Evolutionary conservation across 1,284 basidiomycete species (phyloP).

Genomic region (Chiua sp.): DNA sequence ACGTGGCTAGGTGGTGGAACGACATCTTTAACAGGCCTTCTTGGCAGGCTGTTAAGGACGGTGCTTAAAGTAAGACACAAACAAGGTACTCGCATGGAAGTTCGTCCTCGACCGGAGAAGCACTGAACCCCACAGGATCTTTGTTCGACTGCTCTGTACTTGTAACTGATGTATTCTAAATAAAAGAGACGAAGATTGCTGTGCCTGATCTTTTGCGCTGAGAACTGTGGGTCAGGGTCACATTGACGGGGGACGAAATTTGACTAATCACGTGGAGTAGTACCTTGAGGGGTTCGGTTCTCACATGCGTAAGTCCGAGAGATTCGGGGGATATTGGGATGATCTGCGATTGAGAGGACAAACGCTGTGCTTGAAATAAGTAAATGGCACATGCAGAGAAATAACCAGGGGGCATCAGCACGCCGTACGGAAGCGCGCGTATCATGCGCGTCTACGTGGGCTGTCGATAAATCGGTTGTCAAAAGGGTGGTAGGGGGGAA

Average conservation of each 20-base stretch:
- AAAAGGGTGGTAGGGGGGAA: neutral
- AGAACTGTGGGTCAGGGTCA: neutral
- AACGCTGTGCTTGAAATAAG: too few relatives aligned
- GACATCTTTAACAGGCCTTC: slow-evolving; percentile 27
- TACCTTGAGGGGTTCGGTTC: neutral
- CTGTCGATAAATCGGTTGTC: neutral
- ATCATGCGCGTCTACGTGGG: neutral
- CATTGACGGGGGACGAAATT: neutral
- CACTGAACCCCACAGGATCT: neutral
- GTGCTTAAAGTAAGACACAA: slow-evolving; percentile 7
- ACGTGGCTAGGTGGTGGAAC: slow-evolving; percentile 37
- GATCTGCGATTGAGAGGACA: neutral
- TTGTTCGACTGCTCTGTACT: neutral
- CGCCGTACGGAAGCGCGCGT: neutral
- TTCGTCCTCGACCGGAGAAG: neutral
- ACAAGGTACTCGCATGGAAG: neutral
- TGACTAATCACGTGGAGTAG: too few relatives aligned
- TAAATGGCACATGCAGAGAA: too few relatives aligned
- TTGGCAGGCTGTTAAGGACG: slow-evolving; percentile 33
- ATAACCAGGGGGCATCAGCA: too few relatives aligned
- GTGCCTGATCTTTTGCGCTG: neutral
- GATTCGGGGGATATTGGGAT: neutral
- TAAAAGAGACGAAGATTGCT: neutral
- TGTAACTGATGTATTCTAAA: neutral
- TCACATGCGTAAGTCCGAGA: neutral